Evolutionary conservation across 2,329 filamentous ascomycete genomes (phyloP), one percentile per base, ranked within the genome.

Genomic region (Raffaelea arxii): DNA sequence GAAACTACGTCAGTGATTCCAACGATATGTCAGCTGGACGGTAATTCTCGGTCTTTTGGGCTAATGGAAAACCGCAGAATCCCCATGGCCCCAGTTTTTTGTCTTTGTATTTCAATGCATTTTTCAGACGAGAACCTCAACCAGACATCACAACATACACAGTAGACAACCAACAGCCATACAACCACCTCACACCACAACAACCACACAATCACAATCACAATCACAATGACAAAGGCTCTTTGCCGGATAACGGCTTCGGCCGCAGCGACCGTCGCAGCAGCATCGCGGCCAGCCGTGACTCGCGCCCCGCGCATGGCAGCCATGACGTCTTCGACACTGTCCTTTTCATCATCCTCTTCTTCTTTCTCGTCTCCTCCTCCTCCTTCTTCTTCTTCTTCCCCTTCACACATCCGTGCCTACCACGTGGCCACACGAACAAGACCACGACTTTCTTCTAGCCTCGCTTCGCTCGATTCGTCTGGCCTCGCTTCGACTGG

Each of bases 211-310:
- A 62, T 61, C 58, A 50, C 56, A 19, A 49, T 54, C 25, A 48
- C 38, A 43, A 41, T 30, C 43, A 45, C 25, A 27, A 63, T 61
- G 59, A 50, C 56, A 19, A 49, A 55, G 43, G 55, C 46, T 25
- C 35, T 58, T 7, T 35, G 53, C 22, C 51, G 48, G 23, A 45
- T 49, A 36, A 47, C 55, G n/a, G 45, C 46, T n/a, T 38, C 48
- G 27, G 43, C 51, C 12, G 46, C 52, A 25, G 51, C 49, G 25
- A 24, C 48, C 16, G 41, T 51, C 12, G 35, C 50, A 21, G 46
- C 51, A 21, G 48, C 49, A 21, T 44, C 50, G 24, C 51, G 53
- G 40, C 48, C 54, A n/a, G 43, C 45, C 4, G 43, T 53, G n/a
- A 49, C 50, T 38, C 52, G 52, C 14, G 37, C 45, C 10, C 38